Evolutionary conservation across 768 basidiomycete genomes (phyloP).

Genomic region (Mycena venus): DNA sequence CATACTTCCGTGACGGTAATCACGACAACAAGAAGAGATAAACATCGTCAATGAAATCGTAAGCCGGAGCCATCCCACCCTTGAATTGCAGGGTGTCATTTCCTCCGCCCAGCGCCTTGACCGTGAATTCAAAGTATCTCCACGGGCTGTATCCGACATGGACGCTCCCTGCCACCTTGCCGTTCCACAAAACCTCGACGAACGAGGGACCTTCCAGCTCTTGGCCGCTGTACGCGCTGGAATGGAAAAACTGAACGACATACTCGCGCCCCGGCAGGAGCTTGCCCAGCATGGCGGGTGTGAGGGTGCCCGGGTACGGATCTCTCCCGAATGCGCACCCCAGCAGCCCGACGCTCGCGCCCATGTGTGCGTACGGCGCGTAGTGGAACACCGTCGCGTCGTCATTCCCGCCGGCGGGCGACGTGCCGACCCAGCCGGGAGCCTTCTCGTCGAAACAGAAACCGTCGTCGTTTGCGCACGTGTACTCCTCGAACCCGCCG

Average conservation of each 20-base stretch:
- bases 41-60: slow-evolving; percentile 35
- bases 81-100: slow-evolving; percentile 26
- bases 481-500: slow-evolving; percentile 30
- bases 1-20: background rate
- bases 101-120: slow-evolving; percentile 22
- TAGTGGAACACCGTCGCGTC: slow-evolving; percentile 40
- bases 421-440: slow-evolving; percentile 28
- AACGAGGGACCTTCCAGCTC: slow-evolving; percentile 25
- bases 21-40: slow-evolving; percentile 25
- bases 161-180: slow-evolving; percentile 23
- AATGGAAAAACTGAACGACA: slow-evolving; percentile 31
- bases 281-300: background rate
- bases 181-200: slow-evolving; percentile 33
- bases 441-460: slow-evolving; percentile 28
- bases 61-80: slow-evolving; percentile 34
- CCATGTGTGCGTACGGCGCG: slow-evolving; percentile 29
- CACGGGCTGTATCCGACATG: slow-evolving; percentile 19
- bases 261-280: slow-evolving; percentile 26
- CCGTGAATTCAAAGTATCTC: slow-evolving; percentile 23
- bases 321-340: slow-evolving; percentile 33
- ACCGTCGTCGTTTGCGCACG: background rate
- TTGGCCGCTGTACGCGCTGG: slow-evolving; percentile 31
- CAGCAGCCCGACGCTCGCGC: slow-evolving; percentile 28
- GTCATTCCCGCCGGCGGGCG: slow-evolving; percentile 11
- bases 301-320: slow-evolving; percentile 19